phyloP scores from a whole-genome alignment of 2,329 filamentous ascomycete species.

The Aspergillus ochraceus region DNA sequence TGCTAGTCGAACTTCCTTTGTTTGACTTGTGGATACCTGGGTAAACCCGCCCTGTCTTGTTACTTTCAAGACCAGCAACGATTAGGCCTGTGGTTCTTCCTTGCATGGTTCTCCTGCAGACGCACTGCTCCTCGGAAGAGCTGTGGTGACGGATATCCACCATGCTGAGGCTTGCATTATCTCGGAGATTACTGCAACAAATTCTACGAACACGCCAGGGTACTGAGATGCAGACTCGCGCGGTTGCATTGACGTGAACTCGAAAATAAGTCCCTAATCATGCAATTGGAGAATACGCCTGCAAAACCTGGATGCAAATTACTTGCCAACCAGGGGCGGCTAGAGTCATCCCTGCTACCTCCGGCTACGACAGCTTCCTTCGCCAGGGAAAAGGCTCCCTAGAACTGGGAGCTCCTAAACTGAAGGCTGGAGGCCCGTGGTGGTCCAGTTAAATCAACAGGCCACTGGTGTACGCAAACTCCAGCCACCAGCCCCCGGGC shows the following conservation, averaged over 20 bases:
- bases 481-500: not conserved
- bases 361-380: not conserved
- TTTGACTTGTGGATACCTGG: not conserved
- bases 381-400: not conserved
- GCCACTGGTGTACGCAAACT: not conserved
- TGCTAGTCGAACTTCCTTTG: not conserved
- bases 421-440: not conserved
- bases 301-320: not conserved
- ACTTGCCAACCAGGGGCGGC: not conserved
- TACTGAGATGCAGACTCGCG: not conserved
- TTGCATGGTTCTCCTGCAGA: not conserved
- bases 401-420: not conserved
- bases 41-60: not conserved
- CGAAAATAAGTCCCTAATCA: not conserved
- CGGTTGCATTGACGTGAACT: conserved; percentile 1
- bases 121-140: not conserved
- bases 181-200: conserved; percentile 10
- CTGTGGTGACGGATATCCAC: not conserved
- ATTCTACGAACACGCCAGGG: conserved; percentile 15
- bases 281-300: not conserved
- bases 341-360: not conserved
- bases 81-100: not conserved
- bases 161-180: conserved; percentile 11
- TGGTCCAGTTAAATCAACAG: not conserved
- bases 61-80: not conserved